Evolutionary conservation across 208 protist genomes (phyloP).

Genomic region (Trypanosoma cruzi): DNA sequence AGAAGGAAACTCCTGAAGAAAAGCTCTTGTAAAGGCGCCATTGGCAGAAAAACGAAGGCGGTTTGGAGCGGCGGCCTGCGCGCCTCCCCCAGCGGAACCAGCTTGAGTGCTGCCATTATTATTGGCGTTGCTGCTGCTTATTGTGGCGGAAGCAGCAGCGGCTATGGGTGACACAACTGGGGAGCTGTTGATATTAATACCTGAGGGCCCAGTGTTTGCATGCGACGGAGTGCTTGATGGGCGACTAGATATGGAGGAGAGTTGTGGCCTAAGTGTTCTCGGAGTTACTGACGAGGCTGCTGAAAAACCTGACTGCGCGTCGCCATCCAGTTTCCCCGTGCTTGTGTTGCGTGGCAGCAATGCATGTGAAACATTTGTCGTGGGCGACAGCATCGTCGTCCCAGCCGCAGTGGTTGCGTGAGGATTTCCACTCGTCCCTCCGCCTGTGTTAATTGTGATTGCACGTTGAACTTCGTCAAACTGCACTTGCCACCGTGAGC

Average conservation of each 20-base stretch:
- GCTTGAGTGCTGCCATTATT: neutral
- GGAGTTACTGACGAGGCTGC: neutral
- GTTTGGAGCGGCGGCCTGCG: constrained; percentile 1
- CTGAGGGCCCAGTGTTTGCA: neutral
- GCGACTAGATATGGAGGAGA: neutral
- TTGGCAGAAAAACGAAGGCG: constrained; percentile 52
- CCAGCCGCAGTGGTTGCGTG: neutral
- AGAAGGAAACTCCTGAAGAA: constrained; percentile 75
- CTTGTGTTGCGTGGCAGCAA: constrained; percentile 17
- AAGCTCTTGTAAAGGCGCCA: constrained; percentile 65
- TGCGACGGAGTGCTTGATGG: neutral
- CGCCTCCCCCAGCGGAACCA: neutral
- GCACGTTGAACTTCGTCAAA: constrained; percentile 88
- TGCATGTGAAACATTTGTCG: neutral
- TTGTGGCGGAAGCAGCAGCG: neutral
- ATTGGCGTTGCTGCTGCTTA: neutral
- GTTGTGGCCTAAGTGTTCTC: neutral
- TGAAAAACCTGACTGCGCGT: neutral
- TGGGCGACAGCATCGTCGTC: neutral
- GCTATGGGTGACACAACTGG: neutral
- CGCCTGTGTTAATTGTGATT: constrained; percentile 50
- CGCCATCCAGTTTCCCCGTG: neutral
- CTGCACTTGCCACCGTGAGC: constrained; percentile 87
- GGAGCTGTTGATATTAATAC: neutral
- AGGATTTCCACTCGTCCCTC: neutral